Base-by-base conservation (phyloP, 2,329 filamentous ascomycete genomes). In the Shiraia sp. region DNA sequence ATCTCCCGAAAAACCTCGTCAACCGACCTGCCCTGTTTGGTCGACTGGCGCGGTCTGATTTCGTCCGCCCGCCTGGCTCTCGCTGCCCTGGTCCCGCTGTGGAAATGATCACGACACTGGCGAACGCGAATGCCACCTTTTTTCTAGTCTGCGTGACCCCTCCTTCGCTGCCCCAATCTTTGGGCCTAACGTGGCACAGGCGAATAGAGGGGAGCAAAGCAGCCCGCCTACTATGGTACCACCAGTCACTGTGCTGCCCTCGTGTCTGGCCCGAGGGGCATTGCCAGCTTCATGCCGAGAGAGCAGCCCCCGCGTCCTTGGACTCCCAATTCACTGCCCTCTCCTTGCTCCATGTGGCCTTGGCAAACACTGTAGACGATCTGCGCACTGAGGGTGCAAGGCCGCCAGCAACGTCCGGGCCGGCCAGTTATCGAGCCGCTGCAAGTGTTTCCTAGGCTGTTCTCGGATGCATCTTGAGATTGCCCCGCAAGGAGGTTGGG, bases 361-460 rank as follows among this genome's bases (percentile, higher is more conserved):
- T 63, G 63, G 61, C 65, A 64, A 48, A 55, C 49, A 53, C 47
- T 51, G 42, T 52, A 51, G 38, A 51, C 51, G 64, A 70, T 69
- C 67, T 58, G 48, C 65, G 41, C 26, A 44, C 42, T 5, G 19
- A 22, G 19, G 19, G 50, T 58, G 57, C 59, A 53, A 54, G 50
- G 58, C 61, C 53, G 58, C 45, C 53, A 63, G 55, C 51, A 66
- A 63, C 67, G 60, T 63, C 49, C 64, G 66, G 65, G 55, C 60
- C 65, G 67, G 61, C 59, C 61, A 67, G 55, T 66, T 66, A 69
- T 66, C 64, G 61, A 56, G 52, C 65, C 63, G 65, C 66, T 68
- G 63, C 67, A 66, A 62, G 65, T 65, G 55, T 62, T 63, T 51
- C 49, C 49, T 51, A 54, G 53, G 52, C 55, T 47, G 44, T 47